Percentiles rank a stretch among this genome's conserved stretches.
Conservation (phyloP, 2,329 filamentous ascomycete genomes). For the Aspergillus carbonarius region DNA sequence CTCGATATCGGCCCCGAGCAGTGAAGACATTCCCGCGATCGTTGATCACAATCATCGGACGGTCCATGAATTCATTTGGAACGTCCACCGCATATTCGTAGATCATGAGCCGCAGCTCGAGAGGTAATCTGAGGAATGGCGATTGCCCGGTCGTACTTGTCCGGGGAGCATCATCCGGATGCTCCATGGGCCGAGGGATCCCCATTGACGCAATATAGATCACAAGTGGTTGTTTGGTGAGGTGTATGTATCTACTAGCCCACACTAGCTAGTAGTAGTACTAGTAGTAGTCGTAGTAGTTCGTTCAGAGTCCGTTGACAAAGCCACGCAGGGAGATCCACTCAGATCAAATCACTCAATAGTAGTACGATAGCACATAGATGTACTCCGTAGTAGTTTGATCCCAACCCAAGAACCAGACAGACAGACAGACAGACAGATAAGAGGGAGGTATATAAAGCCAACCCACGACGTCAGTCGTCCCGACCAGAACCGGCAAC, state of each 20-base stretch:
- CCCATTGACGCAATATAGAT: not conserved
- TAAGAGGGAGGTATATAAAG: not conserved
- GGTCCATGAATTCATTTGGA: conserved; percentile 33
- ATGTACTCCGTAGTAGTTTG: not conserved
- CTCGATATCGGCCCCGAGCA: conserved; percentile 29
- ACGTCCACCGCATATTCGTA: conserved; percentile 33
- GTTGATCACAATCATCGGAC: conserved; percentile 34
- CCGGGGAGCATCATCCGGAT: not conserved
- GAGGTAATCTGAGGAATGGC: conserved; percentile 27
- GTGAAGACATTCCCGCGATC: conserved; percentile 36
- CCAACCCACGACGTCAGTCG: not conserved
- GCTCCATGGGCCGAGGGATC: not conserved
- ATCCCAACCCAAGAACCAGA: not conserved
- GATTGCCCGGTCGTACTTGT: conserved; percentile 8
- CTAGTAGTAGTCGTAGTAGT: too few relatives aligned
- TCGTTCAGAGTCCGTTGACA: not conserved
- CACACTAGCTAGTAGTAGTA: not conserved
- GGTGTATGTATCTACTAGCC: not conserved
- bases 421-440: not conserved
- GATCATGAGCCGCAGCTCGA: conserved; percentile 36
- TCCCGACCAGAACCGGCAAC: not conserved
- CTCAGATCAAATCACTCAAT: not conserved
- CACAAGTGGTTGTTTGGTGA: not conserved
- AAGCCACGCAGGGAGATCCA: not conserved
- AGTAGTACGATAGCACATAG: not conserved